A percentile compares a stretch with the other conserved stretches of the same genome.
Evolutionary conservation across 139 green algal species (phyloP).

Genomic region (Chlamydomonas sphaeroides): DNA sequence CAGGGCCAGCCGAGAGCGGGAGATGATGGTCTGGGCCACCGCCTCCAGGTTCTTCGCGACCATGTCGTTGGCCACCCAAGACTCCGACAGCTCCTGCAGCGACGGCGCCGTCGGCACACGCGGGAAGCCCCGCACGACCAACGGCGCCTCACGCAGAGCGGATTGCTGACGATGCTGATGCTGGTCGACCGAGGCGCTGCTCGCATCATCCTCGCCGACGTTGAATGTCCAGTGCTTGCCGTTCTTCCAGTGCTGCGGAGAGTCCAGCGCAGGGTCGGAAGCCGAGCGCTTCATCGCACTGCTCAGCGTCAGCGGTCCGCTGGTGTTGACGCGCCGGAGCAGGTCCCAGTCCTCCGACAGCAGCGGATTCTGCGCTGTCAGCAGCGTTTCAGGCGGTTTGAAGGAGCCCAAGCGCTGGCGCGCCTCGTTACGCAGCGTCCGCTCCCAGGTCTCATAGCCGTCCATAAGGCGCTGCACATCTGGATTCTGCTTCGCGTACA

Average conservation of each 20-base stretch:
- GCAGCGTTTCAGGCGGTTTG: slow-evolving; percentile 49
- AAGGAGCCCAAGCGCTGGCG: slow-evolving; percentile 51
- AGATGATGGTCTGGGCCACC: slow-evolving; percentile 51
- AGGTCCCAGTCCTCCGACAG: slow-evolving; percentile 59
- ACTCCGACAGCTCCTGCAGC: slow-evolving; percentile 41
- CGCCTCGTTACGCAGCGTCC: slow-evolving; percentile 48
- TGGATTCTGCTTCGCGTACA: slow-evolving; percentile 47
- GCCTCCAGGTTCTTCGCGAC: slow-evolving; percentile 55
- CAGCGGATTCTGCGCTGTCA: slow-evolving; percentile 11
- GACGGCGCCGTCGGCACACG: slow-evolving; percentile 37
- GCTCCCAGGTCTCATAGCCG: slow-evolving; percentile 59
- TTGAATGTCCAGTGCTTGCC: slow-evolving; percentile 13
- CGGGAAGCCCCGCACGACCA: slow-evolving; percentile 8
- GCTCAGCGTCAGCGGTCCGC: background rate
- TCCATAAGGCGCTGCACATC: slow-evolving; percentile 44
- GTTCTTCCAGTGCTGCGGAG: slow-evolving; percentile 37
- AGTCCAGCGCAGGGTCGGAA: slow-evolving; percentile 51
- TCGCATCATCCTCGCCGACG: slow-evolving; percentile 28
- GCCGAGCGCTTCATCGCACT: slow-evolving; percentile 57
- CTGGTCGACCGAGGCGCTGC: background rate
- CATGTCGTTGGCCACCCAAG: slow-evolving; percentile 31
- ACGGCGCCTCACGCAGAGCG: no score
- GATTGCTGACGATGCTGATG: background rate
- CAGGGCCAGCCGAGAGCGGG: slow-evolving; percentile 48
- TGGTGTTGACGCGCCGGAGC: slow-evolving; percentile 47